A percentile compares a stretch with the other conserved stretches of the same genome.
These are phyloP conservation scores for Volvox africanus DNA, from an alignment of 139 green algal species.

Conservation along the genomic window DNA sequence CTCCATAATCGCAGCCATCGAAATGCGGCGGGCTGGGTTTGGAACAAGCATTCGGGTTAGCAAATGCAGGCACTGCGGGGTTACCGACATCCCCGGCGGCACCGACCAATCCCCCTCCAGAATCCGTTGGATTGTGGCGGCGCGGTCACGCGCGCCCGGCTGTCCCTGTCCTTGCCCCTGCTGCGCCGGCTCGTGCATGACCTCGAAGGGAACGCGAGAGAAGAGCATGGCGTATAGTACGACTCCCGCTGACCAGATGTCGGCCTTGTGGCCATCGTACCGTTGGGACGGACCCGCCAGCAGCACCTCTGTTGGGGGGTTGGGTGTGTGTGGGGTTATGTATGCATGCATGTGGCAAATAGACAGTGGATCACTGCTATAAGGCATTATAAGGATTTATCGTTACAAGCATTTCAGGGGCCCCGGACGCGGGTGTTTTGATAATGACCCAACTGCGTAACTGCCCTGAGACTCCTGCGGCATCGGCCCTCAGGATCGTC, in stretches of 20 bases:
- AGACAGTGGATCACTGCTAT: no score
- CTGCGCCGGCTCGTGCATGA: background rate
- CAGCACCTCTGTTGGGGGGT: conserved; percentile 30
- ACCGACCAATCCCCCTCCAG: conserved; percentile 30
- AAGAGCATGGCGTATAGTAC: conserved; percentile 86
- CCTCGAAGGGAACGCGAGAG: conserved; percentile 33
- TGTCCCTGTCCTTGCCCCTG: background rate
- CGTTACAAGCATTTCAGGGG: no score
- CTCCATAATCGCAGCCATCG: conserved; percentile 77
- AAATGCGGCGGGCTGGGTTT: conserved; percentile 51
- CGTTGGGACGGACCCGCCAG: conserved; percentile 30
- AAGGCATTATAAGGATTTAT: no score
- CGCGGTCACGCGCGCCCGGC: conserved; percentile 12
- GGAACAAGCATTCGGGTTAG: conserved; percentile 22
- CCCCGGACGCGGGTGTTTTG: no score
- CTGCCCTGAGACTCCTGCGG: no score
- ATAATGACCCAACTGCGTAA: no score
- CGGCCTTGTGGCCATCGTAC: conserved; percentile 67
- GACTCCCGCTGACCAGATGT: conserved; percentile 84
- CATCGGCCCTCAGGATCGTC: no score
- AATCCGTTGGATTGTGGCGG: conserved; percentile 44
- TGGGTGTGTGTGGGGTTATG: no score
- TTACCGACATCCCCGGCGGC: conserved; percentile 19
- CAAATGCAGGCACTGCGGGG: conserved; percentile 10
- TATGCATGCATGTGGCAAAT: no score